A percentile compares a stretch with the other conserved stretches of the same genome.
Evolutionary conservation across 352 stramenopile genomes (phyloP).

Genomic region (Globisporangium sylvaticum): DNA sequence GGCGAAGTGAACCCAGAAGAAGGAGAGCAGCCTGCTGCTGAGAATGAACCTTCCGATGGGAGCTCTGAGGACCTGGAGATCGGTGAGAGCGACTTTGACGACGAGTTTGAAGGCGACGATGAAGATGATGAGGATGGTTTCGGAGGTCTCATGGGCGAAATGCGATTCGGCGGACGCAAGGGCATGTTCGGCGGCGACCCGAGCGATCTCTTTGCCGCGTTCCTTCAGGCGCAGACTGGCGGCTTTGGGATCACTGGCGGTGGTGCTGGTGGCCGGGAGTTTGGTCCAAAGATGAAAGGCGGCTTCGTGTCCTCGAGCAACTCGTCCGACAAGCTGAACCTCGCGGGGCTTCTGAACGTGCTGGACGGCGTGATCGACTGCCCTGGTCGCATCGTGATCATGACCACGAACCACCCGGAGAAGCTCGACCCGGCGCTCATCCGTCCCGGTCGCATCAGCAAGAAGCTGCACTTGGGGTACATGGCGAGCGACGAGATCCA

Average conservation of each 20-base stretch:
- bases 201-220: background rate
- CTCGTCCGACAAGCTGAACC: constrained; percentile 41
- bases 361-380: constrained; percentile 82
- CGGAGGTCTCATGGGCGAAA: background rate
- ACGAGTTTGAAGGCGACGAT: constrained; percentile 2
- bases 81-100: background rate
- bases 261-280: background rate
- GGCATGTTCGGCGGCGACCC: background rate
- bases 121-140: background rate
- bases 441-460: constrained; percentile 83
- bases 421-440: constrained; percentile 85
- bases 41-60: constrained; percentile 1
- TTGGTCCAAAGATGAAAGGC: background rate
- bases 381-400: constrained; percentile 78
- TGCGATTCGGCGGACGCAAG: background rate
- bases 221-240: background rate
- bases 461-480: constrained; percentile 66
- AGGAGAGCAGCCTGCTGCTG: background rate
- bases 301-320: constrained; percentile 7
- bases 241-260: background rate
- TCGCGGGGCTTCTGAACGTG: constrained; percentile 75
- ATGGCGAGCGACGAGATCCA: constrained; percentile 37
- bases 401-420: constrained; percentile 89
- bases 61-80: constrained; percentile 5
- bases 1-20: background rate